A percentile compares a stretch with the other conserved stretches of the same genome.
These are phyloP conservation scores for Boehmeria nivea DNA, from an alignment of 306 rosid species.

Conservation along the genomic window DNA sequence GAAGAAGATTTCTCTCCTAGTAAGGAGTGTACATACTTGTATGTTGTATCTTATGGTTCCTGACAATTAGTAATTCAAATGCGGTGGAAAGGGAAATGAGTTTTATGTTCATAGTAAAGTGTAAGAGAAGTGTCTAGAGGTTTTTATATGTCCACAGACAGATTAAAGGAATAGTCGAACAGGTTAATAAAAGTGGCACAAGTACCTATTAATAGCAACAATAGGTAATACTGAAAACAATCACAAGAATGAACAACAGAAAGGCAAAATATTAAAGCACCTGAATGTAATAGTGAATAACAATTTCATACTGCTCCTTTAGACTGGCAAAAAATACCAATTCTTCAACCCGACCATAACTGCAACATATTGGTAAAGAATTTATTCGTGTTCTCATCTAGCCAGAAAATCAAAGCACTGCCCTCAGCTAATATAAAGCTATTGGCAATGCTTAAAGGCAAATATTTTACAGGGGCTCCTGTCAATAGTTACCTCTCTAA, in stretches of 20 bases:
- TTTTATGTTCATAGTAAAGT: too few species aligned
- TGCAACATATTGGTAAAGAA: conserved; percentile 43
- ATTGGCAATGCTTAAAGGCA: conserved; percentile 3
- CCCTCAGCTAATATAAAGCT: neutral
- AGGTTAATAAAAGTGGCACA: too few species aligned
- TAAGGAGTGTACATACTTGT: too few species aligned
- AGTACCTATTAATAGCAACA: neutral
- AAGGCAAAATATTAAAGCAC: conserved; percentile 27
- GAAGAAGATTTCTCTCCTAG: too few species aligned
- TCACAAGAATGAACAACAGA: neutral
- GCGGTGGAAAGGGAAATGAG: too few species aligned
- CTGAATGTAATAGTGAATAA: conserved; percentile 94
- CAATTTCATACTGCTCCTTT: conserved; percentile 89
- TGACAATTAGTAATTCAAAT: too few species aligned
- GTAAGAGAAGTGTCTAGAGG: too few species aligned
- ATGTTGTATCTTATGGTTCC: too few species aligned
- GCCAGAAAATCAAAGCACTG: conserved; percentile 7
- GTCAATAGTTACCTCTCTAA: conserved; percentile 62
- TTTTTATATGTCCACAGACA: too few species aligned
- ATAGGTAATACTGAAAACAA: neutral
- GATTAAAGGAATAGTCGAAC: too few species aligned
- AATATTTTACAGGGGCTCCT: conserved; percentile 18
- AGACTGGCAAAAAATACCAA: conserved; percentile 90
- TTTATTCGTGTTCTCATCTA: conserved; percentile 16
- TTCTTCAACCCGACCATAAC: conserved; percentile 95